Conservation (phyloP, 495 filamentous ascomycete species). For the Emericellopsis terricola region DNA sequence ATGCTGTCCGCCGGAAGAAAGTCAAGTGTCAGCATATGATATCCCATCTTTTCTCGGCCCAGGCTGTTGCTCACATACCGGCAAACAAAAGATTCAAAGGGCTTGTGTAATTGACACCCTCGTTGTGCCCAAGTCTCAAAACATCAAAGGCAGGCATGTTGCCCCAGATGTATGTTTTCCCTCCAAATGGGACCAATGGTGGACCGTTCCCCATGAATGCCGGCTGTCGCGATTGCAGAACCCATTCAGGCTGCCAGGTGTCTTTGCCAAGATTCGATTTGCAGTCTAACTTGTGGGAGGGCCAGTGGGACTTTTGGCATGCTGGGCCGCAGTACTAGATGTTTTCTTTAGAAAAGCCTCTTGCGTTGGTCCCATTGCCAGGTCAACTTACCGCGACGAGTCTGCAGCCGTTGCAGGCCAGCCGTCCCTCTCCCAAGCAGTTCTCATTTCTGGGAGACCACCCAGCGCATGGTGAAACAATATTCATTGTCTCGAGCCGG, state of each 20-base stretch:
- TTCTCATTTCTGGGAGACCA: too few species aligned
- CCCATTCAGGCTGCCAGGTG: slow-evolving; percentile 6
- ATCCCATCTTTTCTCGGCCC: neutral
- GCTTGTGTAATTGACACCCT: slow-evolving; percentile 14
- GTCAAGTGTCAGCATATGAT: neutral
- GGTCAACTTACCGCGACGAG: too few species aligned
- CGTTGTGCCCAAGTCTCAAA: slow-evolving; percentile 20
- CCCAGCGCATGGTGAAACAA: too few species aligned
- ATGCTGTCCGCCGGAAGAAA: slow-evolving; percentile 13
- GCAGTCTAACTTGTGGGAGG: slow-evolving; percentile 17
- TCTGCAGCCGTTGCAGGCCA: too few species aligned
- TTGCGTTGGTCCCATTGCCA: too few species aligned
- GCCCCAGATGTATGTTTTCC: slow-evolving; percentile 19
- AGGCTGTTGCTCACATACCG: neutral
- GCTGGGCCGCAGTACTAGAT: slow-evolving; percentile 13
- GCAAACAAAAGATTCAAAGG: slow-evolving; percentile 20
- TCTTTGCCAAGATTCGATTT: slow-evolving; percentile 12
- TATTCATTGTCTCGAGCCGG: too few species aligned
- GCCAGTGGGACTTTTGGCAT: slow-evolving; percentile 18
- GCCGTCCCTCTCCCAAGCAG: too few species aligned
- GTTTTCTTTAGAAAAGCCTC: too few species aligned
- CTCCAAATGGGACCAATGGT: slow-evolving; percentile 5
- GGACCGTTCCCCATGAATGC: slow-evolving; percentile 5
- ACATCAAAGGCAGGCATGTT: slow-evolving; percentile 26
- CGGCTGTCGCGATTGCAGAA: neutral